Percentiles rank a stretch among this genome's conserved stretches.
phyloP scores from a whole-genome alignment of 768 basidiomycete genomes.

The Multifurca ochricompacta region DNA sequence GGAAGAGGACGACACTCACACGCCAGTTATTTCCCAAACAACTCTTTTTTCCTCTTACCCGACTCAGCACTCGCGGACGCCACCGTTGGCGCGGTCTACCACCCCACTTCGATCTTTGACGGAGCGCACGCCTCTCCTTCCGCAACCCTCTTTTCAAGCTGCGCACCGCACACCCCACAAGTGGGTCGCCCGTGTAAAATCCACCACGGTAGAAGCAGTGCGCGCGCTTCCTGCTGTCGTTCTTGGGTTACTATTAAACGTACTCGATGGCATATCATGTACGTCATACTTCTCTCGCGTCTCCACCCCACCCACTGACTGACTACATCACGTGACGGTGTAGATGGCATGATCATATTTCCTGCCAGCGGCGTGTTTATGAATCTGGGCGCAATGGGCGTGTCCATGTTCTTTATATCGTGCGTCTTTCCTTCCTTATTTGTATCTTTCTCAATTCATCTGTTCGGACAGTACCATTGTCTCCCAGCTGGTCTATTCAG shows the following conservation, averaged over 20 bases:
- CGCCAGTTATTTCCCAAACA: conserved; percentile 6
- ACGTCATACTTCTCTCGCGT: conserved; percentile 27
- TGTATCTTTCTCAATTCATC: background rate
- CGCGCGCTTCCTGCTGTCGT: conserved; percentile 73
- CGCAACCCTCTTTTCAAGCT: conserved; percentile 1
- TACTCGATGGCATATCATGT: conserved; percentile 92
- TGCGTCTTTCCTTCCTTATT: conserved; percentile 28
- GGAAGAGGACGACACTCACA: background rate
- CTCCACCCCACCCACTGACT: background rate
- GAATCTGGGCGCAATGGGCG: conserved; percentile 78
- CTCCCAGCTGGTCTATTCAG: conserved; percentile 76
- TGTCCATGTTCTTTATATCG: conserved; percentile 93
- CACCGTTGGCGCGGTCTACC: background rate
- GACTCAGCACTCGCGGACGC: background rate
- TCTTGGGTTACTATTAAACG: conserved; percentile 77
- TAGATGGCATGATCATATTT: conserved; percentile 95
- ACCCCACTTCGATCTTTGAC: conserved; percentile 9
- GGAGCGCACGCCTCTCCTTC: conserved; percentile 16
- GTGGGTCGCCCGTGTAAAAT: conserved; percentile 7
- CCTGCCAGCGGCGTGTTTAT: conserved; percentile 76
- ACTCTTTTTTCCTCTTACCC: background rate
- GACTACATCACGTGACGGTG: background rate
- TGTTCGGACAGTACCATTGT: conserved; percentile 48
- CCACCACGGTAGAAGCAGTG: conserved; percentile 17
- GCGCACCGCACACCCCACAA: conserved; percentile 2